Evolutionary conservation across 106 monocot genomes (phyloP).

Genomic region (Dactylorhiza incarnata): DNA sequence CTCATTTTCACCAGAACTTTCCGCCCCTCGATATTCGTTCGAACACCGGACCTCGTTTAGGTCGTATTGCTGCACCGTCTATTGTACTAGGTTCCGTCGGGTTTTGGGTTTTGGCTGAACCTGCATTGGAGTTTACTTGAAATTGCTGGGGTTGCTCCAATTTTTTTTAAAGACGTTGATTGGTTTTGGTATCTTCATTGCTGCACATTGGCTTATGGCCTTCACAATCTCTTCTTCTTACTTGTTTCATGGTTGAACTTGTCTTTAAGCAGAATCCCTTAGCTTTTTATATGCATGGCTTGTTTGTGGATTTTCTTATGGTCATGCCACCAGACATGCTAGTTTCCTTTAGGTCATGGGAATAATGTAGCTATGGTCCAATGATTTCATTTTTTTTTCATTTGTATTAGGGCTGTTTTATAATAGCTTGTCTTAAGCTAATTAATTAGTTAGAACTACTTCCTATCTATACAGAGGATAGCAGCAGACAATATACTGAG

Average conservation of each 20-base stretch:
- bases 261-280: not conserved
- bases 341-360: not conserved
- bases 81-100: not conserved
- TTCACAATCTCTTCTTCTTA: not conserved
- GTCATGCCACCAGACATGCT: not conserved
- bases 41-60: not conserved
- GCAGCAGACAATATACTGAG: constrained; percentile 90
- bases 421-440: not conserved
- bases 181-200: not conserved
- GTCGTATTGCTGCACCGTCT: not conserved
- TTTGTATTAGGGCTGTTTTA: not conserved
- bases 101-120: not conserved
- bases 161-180: not conserved
- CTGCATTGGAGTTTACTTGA: not conserved
- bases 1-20: not conserved
- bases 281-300: not conserved
- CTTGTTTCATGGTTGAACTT: not conserved
- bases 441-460: not conserved
- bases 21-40: not conserved
- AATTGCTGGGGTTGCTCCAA: not conserved
- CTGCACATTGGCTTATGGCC: not conserved
- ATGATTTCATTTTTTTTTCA: not conserved
- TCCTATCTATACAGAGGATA: constrained; percentile 37
- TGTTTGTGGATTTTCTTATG: not conserved
- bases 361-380: not conserved